Conservation (phyloP, 768 basidiomycete genomes). For the Lentinus tigrinus region DNA sequence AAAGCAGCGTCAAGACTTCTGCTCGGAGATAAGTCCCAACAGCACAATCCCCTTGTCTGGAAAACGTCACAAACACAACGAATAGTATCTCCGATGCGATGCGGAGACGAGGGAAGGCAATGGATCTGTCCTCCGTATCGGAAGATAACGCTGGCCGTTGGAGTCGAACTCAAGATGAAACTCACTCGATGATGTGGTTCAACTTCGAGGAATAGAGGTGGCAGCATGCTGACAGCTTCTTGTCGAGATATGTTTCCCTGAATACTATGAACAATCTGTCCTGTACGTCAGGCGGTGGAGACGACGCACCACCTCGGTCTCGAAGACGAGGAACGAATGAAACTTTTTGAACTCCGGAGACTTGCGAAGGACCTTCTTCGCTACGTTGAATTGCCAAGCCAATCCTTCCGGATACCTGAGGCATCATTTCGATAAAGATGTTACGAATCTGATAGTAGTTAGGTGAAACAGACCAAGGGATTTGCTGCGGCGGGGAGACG, state of each 20-base stretch:
- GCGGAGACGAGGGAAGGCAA: too few species aligned
- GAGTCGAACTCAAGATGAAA: neutral
- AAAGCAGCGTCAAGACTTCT: too few species aligned
- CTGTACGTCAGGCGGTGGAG: neutral
- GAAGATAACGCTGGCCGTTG: too few species aligned
- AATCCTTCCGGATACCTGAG: slow-evolving; percentile 90
- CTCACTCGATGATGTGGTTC: slow-evolving; percentile 82
- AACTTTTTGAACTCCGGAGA: slow-evolving; percentile 90
- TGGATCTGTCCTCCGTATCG: too few species aligned
- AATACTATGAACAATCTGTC: neutral
- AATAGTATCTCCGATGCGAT: too few species aligned
- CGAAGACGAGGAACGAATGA: slow-evolving; percentile 94
- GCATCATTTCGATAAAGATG: neutral
- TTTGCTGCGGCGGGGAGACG: slow-evolving; percentile 76
- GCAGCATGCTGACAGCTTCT: slow-evolving; percentile 99
- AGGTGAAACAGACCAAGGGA: slow-evolving; percentile 66
- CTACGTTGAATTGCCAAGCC: slow-evolving; percentile 94
- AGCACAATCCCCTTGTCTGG: too few species aligned
- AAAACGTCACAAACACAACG: too few species aligned
- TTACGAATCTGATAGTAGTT: neutral
- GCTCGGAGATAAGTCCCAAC: too few species aligned
- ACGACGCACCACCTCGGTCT: slow-evolving; percentile 87
- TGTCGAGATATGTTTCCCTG: slow-evolving; percentile 95
- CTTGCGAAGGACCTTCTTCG: slow-evolving; percentile 85
- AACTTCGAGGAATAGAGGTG: slow-evolving; percentile 93